Evolutionary conservation across 2,329 filamentous ascomycete genomes (phyloP).

Genomic region (Rutstroemia sp.): DNA sequence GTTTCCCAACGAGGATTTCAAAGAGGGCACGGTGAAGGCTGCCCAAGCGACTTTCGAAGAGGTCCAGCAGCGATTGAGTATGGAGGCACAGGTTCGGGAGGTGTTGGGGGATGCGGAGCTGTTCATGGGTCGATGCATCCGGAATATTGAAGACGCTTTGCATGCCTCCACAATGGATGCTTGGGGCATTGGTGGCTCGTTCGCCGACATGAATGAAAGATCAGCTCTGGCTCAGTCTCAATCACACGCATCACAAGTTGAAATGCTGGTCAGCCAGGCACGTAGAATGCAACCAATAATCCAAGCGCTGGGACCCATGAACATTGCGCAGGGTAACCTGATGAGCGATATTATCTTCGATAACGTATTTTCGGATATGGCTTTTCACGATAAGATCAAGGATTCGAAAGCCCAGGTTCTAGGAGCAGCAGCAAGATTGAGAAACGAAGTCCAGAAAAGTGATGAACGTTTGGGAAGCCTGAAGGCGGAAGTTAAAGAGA

Average conservation of each 20-base stretch:
- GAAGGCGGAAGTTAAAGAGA: not conserved
- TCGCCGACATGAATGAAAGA: constrained; percentile 15
- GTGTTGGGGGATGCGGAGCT: constrained; percentile 34
- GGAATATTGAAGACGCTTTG: constrained; percentile 36
- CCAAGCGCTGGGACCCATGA: constrained; percentile 31
- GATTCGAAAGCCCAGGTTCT: constrained; percentile 21
- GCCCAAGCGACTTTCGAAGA: constrained; percentile 33
- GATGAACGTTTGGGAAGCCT: not conserved
- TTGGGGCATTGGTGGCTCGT: constrained; percentile 35
- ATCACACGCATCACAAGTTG: constrained; percentile 40
- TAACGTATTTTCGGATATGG: constrained; percentile 44
- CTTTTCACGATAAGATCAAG: constrained; percentile 45
- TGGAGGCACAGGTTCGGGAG: constrained; percentile 34
- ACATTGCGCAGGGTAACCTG: constrained; percentile 38
- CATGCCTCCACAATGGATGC: constrained; percentile 38
- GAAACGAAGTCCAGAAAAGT: not conserved
- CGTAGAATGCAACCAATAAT: constrained; percentile 33
- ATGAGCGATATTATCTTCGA: constrained; percentile 46
- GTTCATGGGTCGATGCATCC: constrained; percentile 31
- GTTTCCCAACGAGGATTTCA: constrained; percentile 43
- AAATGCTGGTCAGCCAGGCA: constrained; percentile 34
- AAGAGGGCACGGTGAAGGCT: constrained; percentile 32
- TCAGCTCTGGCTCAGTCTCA: constrained; percentile 45
- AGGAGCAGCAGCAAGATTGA: not conserved
- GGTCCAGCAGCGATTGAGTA: constrained; percentile 30